Conservation (phyloP, 176 grass and related monocot species). For the Carex littledalei region DNA sequence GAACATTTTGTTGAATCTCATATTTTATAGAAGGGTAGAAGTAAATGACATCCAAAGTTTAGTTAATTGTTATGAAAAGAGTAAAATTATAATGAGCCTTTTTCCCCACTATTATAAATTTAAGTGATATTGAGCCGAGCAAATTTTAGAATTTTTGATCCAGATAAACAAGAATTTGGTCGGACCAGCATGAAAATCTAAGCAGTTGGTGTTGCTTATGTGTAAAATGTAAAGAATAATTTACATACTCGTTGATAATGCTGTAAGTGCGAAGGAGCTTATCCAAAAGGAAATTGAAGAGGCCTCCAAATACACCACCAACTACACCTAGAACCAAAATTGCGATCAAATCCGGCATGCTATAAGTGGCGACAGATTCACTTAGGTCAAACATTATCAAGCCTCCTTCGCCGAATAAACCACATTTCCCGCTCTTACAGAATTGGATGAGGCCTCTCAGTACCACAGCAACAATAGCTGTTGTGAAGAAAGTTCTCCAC, state of each 20-base stretch:
- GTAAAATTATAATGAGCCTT: background rate
- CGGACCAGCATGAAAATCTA: too few relatives aligned
- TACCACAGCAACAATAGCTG: conserved; percentile 86
- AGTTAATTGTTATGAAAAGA: background rate
- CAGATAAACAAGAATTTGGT: background rate
- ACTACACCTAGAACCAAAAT: conserved; percentile 76
- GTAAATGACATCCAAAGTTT: background rate
- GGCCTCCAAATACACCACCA: conserved; percentile 67
- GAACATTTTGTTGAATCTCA: background rate
- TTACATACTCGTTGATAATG: conserved; percentile 82
- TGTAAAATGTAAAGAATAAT: background rate
- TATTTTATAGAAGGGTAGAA: background rate
- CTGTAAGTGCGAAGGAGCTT: conserved; percentile 66
- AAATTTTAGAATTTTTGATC: background rate
- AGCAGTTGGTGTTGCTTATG: background rate
- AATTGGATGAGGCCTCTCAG: conserved; percentile 57
- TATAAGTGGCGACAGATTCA: conserved; percentile 42
- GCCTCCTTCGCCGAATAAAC: conserved; percentile 81
- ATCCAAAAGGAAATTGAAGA: conserved; percentile 84
- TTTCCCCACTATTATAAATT: background rate
- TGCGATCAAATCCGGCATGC: conserved; percentile 51
- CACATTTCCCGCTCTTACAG: conserved; percentile 75
- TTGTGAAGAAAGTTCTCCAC: conserved; percentile 97
- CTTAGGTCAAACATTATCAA: conserved; percentile 99
- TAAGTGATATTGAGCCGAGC: background rate